phyloP scores from a whole-genome alignment of 2,329 filamentous ascomycete species.

The Hortaea werneckii region DNA sequence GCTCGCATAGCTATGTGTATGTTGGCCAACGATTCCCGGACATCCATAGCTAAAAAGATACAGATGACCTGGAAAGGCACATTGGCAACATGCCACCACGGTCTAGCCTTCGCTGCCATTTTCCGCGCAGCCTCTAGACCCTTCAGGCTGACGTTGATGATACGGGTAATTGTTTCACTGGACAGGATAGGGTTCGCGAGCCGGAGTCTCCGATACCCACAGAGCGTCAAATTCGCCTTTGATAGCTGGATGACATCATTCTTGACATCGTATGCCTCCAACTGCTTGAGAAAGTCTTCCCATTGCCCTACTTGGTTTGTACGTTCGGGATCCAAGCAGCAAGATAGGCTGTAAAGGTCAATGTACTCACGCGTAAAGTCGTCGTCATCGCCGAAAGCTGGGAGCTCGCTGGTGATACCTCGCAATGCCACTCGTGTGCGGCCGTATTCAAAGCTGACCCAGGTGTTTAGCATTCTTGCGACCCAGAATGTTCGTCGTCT shows the following conservation, averaged over 20 bases:
- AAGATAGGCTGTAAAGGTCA: constrained; percentile 43
- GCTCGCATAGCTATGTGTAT: constrained; percentile 42
- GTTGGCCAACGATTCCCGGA: constrained; percentile 36
- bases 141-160: constrained; percentile 37
- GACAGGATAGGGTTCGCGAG: constrained; percentile 40
- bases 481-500: constrained; percentile 34
- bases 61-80: constrained; percentile 51
- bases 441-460: constrained; percentile 51
- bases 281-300: constrained; percentile 23
- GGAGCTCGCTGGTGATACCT: constrained; percentile 35
- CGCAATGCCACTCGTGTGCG: constrained; percentile 42
- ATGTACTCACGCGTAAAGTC: constrained; percentile 42
- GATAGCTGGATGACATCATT: constrained; percentile 27
- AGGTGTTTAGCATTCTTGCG: constrained; percentile 48
- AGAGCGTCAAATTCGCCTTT: constrained; percentile 47
- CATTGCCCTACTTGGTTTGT: constrained; percentile 20
- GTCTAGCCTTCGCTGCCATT: constrained; percentile 36
- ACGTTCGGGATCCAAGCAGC: constrained; percentile 43
- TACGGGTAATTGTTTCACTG: constrained; percentile 33
- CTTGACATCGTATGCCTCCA: constrained; percentile 20
- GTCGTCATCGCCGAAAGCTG: constrained; percentile 26
- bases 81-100: constrained; percentile 52
- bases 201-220: constrained; percentile 45
- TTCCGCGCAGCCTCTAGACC: constrained; percentile 39
- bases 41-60: constrained; percentile 46